A percentile compares a stretch with the other conserved stretches of the same genome.
Conservation (phyloP, 768 basidiomycete species). For the Austroboletus eburneus region DNA sequence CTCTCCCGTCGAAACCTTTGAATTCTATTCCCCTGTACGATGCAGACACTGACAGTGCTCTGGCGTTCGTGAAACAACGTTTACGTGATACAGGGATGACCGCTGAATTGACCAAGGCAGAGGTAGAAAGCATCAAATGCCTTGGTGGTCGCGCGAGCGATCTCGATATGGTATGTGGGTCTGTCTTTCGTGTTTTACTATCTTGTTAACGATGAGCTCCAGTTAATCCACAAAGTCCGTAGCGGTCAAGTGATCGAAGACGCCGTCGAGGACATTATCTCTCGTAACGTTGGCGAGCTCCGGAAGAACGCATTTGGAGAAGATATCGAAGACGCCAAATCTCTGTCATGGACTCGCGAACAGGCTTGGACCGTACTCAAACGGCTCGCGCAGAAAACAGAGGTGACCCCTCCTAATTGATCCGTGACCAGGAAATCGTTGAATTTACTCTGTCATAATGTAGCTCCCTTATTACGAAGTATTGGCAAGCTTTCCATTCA, state of each 20-base stretch:
- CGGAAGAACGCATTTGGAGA: slow-evolving; percentile 93
- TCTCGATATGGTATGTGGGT: slow-evolving; percentile 65
- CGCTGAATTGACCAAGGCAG: slow-evolving; percentile 49
- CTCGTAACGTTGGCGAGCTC: slow-evolving; percentile 73
- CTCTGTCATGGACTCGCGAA: slow-evolving; percentile 75
- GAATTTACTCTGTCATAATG: background rate
- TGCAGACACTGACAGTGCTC: slow-evolving; percentile 74
- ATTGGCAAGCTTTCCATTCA: slow-evolving; percentile 83
- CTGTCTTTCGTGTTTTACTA: background rate
- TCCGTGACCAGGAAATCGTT: slow-evolving; percentile 20
- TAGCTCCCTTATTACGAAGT: slow-evolving; percentile 82
- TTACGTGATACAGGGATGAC: slow-evolving; percentile 55
- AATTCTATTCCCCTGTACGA: slow-evolving; percentile 77
- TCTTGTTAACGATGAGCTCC: background rate
- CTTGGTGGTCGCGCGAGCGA: slow-evolving; percentile 92
- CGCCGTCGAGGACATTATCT: slow-evolving; percentile 88
- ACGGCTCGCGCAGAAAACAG: slow-evolving; percentile 57
- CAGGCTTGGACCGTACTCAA: slow-evolving; percentile 87
- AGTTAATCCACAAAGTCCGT: slow-evolving; percentile 85
- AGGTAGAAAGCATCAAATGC: slow-evolving; percentile 58
- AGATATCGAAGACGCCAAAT: slow-evolving; percentile 83
- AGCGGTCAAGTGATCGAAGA: slow-evolving; percentile 68
- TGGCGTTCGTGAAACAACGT: slow-evolving; percentile 80
- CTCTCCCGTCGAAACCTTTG: slow-evolving; percentile 80
- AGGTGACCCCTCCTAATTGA: slow-evolving; percentile 41